Evolutionary conservation across 2,329 filamentous ascomycete species (phyloP), one percentile per base, ranked within the genome.

Genomic region (Colletotrichum eleusines): DNA sequence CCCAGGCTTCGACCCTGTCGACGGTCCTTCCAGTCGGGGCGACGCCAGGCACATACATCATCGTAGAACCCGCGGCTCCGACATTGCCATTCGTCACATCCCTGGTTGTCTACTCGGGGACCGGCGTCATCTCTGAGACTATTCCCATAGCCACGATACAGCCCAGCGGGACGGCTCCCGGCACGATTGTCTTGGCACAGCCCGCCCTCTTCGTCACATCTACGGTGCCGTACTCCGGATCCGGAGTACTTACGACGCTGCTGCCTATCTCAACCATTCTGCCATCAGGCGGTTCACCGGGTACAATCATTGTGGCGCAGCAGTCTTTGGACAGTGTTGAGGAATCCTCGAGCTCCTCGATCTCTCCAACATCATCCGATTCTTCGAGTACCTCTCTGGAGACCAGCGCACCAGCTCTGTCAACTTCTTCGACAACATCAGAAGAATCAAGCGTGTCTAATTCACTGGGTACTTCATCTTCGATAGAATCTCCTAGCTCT

Each of bases 111-210:
- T 68, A 61, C 57, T 33, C 53, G 7, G 62, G 68, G 3, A 62
- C 62, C 2, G 48, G 20, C 2, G n/a, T 5, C 1, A 57, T 64
- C 23, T 68, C 68, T 1, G 51, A 20, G 1, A 60, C 61, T 3
- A 65, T 26, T 3, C 59, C 63, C 5, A 63, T 71, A 5, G 53
- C 51, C 4, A 73, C 66, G 18, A 55, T 72, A 9, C 28, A 40
- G 1, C 60, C 62, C 1, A 62, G 54, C 31, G 71, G 70, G 1
- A 71, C 60, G 5, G 57, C 31, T 3, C 53, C 53, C 7, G 70
- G 71, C 3, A 71, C 71, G 5, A 18, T 69, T 7, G 48, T 73
- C 11, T 63, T 72, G 5, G 53, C 58, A 11, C 62, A 48, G 28
- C 62, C 28, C 7, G 62, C 28, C 3, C n/a, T 28, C 2, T 64